Base-by-base conservation (phyloP, 371 early-diverging fungal species). In the Parasitella parasitica region DNA sequence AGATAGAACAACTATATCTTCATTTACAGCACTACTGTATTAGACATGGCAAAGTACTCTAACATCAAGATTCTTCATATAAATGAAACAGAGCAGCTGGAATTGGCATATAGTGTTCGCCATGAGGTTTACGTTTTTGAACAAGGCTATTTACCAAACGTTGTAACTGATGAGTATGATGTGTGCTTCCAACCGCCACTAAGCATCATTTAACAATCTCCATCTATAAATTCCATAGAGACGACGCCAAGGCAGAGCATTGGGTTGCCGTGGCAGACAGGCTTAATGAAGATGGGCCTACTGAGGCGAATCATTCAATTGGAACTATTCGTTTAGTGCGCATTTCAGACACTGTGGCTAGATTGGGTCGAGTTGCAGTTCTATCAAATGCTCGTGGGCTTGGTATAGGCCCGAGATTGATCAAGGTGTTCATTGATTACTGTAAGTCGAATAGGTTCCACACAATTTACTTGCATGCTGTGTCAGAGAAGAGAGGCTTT, bases 321-420 rank as follows among this genome's bases (percentile, higher is more conserved):
- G 79, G 79, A 2, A 76, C 76, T 0, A 64, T 78, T 24, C 65
- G 79, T 13, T 41, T 76, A 32, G 53, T 69, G 32, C 61, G 70
- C 0, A 37, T 57, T 28, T 35, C 55, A 5, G 54, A 64, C 7
- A 53, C 16, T 7, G 15, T 73, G 7, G 79, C 63, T 6, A 81
- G 78, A 30, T 53, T 81, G 2, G 76, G 76, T 28, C 72, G 82
- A 8, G 50, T 82, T 2, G 82, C 82, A 20, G 80, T 82, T 7
- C 51, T 76, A 15, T 35, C 39, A 13, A 63, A 67, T n/a, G 75
- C 74, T 12, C 69, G 82, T 35, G 77, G 79, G 5, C 56, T 75
- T 20, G 53, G 59, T 16, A 50, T 76, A 22, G 82, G 78, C 34
- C 60, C 62, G 36, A 51, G 51, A 13, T 41, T 82, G 2, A 73